A percentile compares a stretch with the other conserved stretches of the same genome.
These are phyloP conservation scores for Cyclostephanos invisitatus DNA, from an alignment of 108 stramenopile species.

Conservation along the genomic window DNA sequence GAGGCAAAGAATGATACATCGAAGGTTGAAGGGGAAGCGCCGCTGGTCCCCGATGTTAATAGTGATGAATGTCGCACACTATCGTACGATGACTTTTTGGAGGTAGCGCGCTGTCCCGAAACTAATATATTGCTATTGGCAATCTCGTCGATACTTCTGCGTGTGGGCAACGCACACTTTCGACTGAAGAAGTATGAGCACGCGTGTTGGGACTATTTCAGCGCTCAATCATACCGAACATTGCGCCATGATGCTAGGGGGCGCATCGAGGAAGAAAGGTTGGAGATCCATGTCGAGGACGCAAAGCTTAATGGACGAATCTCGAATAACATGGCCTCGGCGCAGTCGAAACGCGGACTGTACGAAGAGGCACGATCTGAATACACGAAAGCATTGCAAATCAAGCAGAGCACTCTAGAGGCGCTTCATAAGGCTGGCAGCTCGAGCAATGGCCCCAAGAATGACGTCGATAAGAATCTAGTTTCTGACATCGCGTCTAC, in stretches of 20 bases:
- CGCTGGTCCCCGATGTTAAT: background rate
- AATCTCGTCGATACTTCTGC: slow-evolving; percentile 47
- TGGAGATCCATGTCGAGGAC: slow-evolving; percentile 30
- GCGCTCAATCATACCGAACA: slow-evolving; percentile 41
- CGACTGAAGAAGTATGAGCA: slow-evolving; percentile 24
- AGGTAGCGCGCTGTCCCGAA: slow-evolving; percentile 24
- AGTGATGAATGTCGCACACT: background rate
- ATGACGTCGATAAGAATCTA: slow-evolving; percentile 58
- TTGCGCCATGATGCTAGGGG: slow-evolving; percentile 15
- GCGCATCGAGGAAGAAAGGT: background rate
- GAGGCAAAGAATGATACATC: background rate
- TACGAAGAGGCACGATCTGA: slow-evolving; percentile 43
- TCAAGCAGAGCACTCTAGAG: slow-evolving; percentile 46
- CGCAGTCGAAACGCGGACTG: slow-evolving; percentile 36
- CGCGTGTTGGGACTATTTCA: slow-evolving; percentile 45
- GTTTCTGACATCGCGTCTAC: slow-evolving; percentile 66
- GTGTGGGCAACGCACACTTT: slow-evolving; percentile 45
- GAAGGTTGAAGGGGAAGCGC: background rate
- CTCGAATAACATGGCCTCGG: slow-evolving; percentile 45
- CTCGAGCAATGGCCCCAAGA: background rate
- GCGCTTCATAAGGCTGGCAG: slow-evolving; percentile 21
- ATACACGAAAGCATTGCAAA: slow-evolving; percentile 47
- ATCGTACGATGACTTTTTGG: slow-evolving; percentile 26
- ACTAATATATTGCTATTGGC: slow-evolving; percentile 42
- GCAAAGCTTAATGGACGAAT: slow-evolving; percentile 43